These are phyloP conservation scores for Drechslerella dactyloides DNA, from an alignment of 2,329 filamentous ascomycete genomes.

Conservation along the genomic window DNA sequence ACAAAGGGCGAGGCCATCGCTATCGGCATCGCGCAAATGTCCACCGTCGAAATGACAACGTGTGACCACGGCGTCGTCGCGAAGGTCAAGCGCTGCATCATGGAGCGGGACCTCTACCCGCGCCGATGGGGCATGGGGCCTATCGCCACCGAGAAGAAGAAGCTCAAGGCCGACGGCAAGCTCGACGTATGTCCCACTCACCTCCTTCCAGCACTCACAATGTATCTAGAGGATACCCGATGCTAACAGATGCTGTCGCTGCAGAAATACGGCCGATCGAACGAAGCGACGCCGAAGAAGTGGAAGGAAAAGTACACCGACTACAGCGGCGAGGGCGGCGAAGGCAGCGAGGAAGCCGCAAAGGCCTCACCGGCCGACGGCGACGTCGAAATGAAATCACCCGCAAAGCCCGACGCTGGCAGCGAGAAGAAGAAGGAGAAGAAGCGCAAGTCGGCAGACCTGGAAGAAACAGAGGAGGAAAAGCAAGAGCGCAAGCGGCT, in stretches of 20 bases:
- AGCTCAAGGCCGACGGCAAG: slow-evolving; percentile 97
- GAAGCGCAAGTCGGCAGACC: slow-evolving; percentile 65
- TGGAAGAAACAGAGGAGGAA: slow-evolving; percentile 64
- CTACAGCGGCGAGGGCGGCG: slow-evolving; percentile 71
- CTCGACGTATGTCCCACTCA: slow-evolving; percentile 70
- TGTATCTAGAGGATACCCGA: slow-evolving; percentile 6
- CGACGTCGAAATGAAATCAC: slow-evolving; percentile 58
- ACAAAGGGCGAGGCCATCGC: slow-evolving; percentile 99
- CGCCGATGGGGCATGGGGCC: slow-evolving; percentile 95
- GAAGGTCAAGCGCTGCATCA: slow-evolving; percentile 99
- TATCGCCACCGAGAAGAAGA: slow-evolving; percentile 96
- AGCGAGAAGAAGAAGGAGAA: slow-evolving; percentile 64
- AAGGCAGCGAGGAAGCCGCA: slow-evolving; percentile 60
- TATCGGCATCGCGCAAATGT: slow-evolving; percentile 96
- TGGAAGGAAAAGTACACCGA: slow-evolving; percentile 95
- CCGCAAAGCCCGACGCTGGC: slow-evolving; percentile 57
- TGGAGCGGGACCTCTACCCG: slow-evolving; percentile 98
- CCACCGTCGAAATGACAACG: slow-evolving; percentile 91
- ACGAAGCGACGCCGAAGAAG: slow-evolving; percentile 89
- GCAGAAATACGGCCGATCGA: slow-evolving; percentile 86
- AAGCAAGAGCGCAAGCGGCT: slow-evolving; percentile 66
- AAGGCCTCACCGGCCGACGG: slow-evolving; percentile 61
- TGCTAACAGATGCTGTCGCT: slow-evolving; percentile 57
- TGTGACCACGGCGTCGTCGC: slow-evolving; percentile 98
- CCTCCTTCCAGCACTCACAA: background rate